These are phyloP conservation scores for Cladosporium sp. DNA, from an alignment of 2,329 filamentous ascomycete species.

Conservation along the genomic window DNA sequence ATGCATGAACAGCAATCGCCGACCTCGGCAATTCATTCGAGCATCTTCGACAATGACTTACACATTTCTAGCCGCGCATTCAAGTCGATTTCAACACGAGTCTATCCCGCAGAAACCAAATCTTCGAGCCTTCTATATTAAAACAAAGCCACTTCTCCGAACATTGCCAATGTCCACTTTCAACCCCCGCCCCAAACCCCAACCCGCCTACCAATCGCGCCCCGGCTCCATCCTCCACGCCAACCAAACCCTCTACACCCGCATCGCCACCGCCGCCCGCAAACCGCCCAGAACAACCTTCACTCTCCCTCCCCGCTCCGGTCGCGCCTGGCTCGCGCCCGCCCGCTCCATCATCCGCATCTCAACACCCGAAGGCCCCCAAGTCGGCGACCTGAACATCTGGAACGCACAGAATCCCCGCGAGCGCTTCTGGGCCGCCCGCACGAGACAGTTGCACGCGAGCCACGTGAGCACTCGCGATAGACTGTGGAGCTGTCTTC, in stretches of 20 bases:
- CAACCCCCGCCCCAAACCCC: conserved; percentile 14
- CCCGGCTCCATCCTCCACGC: conserved; percentile 26
- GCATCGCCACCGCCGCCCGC: conserved; percentile 20
- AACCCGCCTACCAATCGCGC: conserved; percentile 28
- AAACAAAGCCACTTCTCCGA: too few species aligned
- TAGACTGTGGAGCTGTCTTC: conserved; percentile 70
- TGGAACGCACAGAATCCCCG: conserved; percentile 72
- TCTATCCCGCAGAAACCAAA: too few species aligned
- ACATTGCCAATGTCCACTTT: too few species aligned
- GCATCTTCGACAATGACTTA: too few species aligned
- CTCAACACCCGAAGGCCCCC: conserved; percentile 68
- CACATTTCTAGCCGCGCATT: too few species aligned
- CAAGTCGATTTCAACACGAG: too few species aligned
- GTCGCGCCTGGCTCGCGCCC: conserved; percentile 64
- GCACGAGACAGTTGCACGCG: conserved; percentile 72
- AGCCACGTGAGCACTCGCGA: conserved; percentile 67
- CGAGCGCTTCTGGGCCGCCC: conserved; percentile 74
- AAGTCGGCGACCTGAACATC: conserved; percentile 78
- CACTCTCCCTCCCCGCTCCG: conserved; percentile 66
- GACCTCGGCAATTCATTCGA: too few species aligned
- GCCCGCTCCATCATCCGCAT: conserved; percentile 65
- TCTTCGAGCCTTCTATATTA: too few species aligned
- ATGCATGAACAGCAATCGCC: too few species aligned
- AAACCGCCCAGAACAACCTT: conserved; percentile 19
- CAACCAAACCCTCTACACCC: conserved; percentile 24